phyloP scores from a whole-genome alignment of 176 grass and related monocot genomes.

The Lolium rigidum region DNA sequence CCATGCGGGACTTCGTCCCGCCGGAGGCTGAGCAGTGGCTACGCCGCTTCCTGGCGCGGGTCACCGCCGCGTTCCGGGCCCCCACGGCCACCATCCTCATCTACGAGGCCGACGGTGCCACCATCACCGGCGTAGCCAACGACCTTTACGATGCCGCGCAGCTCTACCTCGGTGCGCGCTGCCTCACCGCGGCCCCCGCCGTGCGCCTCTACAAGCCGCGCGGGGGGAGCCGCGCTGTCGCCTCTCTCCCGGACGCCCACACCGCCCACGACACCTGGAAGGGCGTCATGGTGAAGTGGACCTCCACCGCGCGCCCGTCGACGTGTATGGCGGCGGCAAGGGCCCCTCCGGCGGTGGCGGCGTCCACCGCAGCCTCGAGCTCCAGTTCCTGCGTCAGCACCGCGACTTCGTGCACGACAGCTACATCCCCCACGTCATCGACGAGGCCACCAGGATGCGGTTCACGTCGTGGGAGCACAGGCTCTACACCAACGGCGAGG shows the following conservation, averaged over 20 bases:
- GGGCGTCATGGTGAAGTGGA: slow-evolving; percentile 64
- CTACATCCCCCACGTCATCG: slow-evolving; percentile 26
- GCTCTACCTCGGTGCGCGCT: slow-evolving; percentile 48
- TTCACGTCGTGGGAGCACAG: slow-evolving; percentile 44
- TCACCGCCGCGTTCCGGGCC: too few species aligned
- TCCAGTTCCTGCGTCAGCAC: slow-evolving; percentile 36
- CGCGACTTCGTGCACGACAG: slow-evolving; percentile 43
- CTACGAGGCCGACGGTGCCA: too few species aligned
- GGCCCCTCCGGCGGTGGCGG: neutral
- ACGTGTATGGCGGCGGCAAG: neutral
- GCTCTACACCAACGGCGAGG: too few species aligned
- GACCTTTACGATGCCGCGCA: slow-evolving; percentile 46
- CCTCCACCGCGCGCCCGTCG: slow-evolving; percentile 42
- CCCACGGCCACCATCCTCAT: too few species aligned
- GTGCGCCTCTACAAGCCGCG: slow-evolving; percentile 59
- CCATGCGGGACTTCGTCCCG: too few species aligned
- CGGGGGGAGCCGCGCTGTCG: slow-evolving; percentile 8
- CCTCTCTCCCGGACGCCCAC: slow-evolving; percentile 67
- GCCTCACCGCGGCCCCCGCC: slow-evolving; percentile 48
- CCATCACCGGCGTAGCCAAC: too few species aligned
- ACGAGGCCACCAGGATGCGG: too few species aligned
- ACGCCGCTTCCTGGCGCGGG: too few species aligned
- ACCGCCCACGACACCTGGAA: neutral
- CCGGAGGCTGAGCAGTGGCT: too few species aligned
- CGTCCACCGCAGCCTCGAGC: slow-evolving; percentile 22